Evolutionary conservation across 345 rosid genomes (phyloP).

Genomic region (Linum lewisii): DNA sequence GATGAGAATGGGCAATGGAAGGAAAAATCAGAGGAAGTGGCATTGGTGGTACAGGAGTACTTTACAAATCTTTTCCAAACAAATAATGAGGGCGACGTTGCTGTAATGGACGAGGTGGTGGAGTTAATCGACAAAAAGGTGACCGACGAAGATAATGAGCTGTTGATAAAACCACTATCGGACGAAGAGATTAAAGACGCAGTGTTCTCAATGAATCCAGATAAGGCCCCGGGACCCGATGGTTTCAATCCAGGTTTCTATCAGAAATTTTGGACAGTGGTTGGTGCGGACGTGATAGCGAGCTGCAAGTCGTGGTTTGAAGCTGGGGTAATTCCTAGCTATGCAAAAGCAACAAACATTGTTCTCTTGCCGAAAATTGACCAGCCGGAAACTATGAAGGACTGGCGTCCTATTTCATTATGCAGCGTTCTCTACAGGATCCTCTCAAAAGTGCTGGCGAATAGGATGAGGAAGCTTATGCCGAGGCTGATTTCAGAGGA

Average conservation of each 20-base stretch:
- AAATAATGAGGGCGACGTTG: too few relatives aligned
- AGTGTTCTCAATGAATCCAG: not conserved
- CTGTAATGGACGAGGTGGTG: too few relatives aligned
- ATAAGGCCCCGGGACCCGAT: not conserved
- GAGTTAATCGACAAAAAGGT: not conserved
- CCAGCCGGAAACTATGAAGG: not conserved
- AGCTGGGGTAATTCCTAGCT: not conserved
- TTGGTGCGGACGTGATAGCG: not conserved
- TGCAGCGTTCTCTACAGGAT: too few relatives aligned
- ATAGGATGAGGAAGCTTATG: too few relatives aligned
- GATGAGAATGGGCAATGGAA: not conserved
- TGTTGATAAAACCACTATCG: not conserved
- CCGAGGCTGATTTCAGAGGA: too few relatives aligned
- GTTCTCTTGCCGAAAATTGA: not conserved
- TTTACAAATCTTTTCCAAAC: too few relatives aligned
- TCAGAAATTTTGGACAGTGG: not conserved
- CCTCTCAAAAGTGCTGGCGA: too few relatives aligned
- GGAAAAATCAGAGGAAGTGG: too few relatives aligned
- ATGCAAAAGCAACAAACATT: not conserved
- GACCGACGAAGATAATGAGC: not conserved
- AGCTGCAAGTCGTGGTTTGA: not conserved
- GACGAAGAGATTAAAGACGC: not conserved
- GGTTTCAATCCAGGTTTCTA: not conserved
- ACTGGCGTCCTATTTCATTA: too few relatives aligned
- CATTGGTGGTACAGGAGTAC: not conserved